Conservation (phyloP, 1,139 yeast genomes). For the Zygoascus hellenicus region DNA sequence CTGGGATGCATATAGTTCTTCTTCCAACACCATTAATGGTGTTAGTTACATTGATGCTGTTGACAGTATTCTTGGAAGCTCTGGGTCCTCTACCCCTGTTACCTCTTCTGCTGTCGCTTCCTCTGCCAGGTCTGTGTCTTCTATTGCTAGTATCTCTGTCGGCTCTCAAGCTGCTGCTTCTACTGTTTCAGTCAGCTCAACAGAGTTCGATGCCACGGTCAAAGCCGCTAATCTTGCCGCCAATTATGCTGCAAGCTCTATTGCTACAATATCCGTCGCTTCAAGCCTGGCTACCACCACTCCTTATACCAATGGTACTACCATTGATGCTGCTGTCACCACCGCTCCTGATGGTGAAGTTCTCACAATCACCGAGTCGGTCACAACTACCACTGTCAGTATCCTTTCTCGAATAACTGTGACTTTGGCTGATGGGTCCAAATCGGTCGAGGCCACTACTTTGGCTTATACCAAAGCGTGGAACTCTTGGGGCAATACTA, state of each 20-base stretch:
- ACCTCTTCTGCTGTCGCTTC: constrained; percentile 12
- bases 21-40: constrained; percentile 46
- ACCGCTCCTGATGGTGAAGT: constrained; percentile 1
- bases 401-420: background rate
- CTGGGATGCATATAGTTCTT: constrained; percentile 90
- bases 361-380: background rate
- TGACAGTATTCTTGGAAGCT: constrained; percentile 35
- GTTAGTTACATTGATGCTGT: constrained; percentile 41
- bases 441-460: background rate
- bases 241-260: background rate
- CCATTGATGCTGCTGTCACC: constrained; percentile 1
- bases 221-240: no score
- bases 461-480: background rate
- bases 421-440: background rate
- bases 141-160: constrained; percentile 14
- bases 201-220: background rate
- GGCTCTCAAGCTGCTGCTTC: constrained; percentile 14
- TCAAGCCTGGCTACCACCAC: constrained; percentile 1
- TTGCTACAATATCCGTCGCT: constrained; percentile 1
- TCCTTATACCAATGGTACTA: background rate
- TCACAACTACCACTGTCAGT: constrained; percentile 2
- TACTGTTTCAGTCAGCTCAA: constrained; percentile 3
- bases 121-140: constrained; percentile 15
- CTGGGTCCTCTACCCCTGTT: constrained; percentile 14
- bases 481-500: background rate